Conservation (phyloP, 176 grass and related monocot species). For the Hordeum marinum region DNA sequence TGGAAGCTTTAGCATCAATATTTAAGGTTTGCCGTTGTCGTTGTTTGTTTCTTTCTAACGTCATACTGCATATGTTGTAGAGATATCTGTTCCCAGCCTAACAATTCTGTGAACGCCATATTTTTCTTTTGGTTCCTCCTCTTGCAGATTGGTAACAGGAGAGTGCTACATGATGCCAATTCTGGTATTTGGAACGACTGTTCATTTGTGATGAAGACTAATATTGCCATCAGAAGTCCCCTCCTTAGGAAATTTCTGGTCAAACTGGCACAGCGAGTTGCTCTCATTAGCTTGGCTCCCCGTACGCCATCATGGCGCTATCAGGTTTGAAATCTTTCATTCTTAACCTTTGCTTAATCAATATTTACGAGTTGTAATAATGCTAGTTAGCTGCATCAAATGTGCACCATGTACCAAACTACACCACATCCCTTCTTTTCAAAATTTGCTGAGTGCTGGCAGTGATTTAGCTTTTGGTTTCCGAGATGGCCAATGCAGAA, state of each 20-base stretch:
- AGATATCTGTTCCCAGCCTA: neutral
- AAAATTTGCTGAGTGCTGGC: neutral
- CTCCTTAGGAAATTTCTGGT: slow-evolving; percentile 92
- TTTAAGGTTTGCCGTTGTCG: slow-evolving; percentile 70
- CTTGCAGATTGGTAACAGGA: slow-evolving; percentile 70
- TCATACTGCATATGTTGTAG: slow-evolving; percentile 13
- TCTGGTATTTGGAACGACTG: slow-evolving; percentile 70
- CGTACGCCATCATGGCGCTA: slow-evolving; percentile 69
- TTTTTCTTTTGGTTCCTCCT: slow-evolving; percentile 19
- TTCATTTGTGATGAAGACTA: slow-evolving; percentile 78
- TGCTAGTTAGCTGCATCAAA: slow-evolving; percentile 1
- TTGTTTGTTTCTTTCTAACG: slow-evolving; percentile 1
- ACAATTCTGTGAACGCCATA: neutral
- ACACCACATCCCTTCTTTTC: neutral
- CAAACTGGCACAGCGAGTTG: slow-evolving; percentile 79
- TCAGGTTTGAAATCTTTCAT: slow-evolving; percentile 44
- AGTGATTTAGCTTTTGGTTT: slow-evolving; percentile 3
- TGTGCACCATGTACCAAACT: neutral
- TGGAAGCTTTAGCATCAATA: slow-evolving; percentile 91
- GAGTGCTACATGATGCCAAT: slow-evolving; percentile 48
- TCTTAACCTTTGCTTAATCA: slow-evolving; percentile 2
- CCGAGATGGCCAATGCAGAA: neutral
- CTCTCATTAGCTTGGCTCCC: slow-evolving; percentile 76
- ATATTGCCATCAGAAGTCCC: slow-evolving; percentile 59
- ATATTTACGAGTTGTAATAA: slow-evolving; percentile 5